Evolutionary conservation across 2,329 filamentous ascomycete species (phyloP), one percentile per base, ranked within the genome.

Genomic region (Aspergillus unguis): DNA sequence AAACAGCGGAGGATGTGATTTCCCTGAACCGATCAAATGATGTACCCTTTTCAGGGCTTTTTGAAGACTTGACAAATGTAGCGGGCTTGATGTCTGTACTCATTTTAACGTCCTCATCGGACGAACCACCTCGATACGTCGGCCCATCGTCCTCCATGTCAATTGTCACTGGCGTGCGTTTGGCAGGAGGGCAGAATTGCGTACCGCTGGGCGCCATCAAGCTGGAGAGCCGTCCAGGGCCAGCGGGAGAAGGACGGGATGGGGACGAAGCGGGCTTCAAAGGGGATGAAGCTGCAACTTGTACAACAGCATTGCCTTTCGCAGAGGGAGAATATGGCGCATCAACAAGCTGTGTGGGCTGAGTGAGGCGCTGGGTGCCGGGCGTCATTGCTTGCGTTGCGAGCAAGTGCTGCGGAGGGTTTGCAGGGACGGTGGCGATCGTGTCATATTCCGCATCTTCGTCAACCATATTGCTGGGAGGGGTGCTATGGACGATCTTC

Each of bases 231-330:
- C 77, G 69, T 41, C 75, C 75, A 62, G 68, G 41, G 6, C 29
- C 67, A 60, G 65, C 62, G 61, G 65, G 62, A 42, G 50, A 58
- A 54, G 61, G 65, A 49, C 67, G 68, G 33, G 72, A 68, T n/a
- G 73, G 69, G 33, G 75, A 69, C 26, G 69, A 65, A 10, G 73
- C 68, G n/a, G 75, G 71, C 54, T 81, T 80, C 52, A 85, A 79
- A 2, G 91, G 92, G 1, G 92, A 96, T 3, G 92, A 96, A n/a
- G 90, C 89, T 29, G 87, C 85, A 3, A 96, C 92, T 69, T 96
- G 92, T 51, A 96, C 76, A 46, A 80, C 67, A 35, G 78, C 68
- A 44, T 68, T 60, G 50, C 63, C 56, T 52, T 60, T 63, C 1
- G 63, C 61, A 44, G 17, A 17, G 17, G 17, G 17, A 17, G 67